Base-by-base conservation (phyloP, 495 filamentous ascomycete species). In the Jackrogersella multiformis region DNA sequence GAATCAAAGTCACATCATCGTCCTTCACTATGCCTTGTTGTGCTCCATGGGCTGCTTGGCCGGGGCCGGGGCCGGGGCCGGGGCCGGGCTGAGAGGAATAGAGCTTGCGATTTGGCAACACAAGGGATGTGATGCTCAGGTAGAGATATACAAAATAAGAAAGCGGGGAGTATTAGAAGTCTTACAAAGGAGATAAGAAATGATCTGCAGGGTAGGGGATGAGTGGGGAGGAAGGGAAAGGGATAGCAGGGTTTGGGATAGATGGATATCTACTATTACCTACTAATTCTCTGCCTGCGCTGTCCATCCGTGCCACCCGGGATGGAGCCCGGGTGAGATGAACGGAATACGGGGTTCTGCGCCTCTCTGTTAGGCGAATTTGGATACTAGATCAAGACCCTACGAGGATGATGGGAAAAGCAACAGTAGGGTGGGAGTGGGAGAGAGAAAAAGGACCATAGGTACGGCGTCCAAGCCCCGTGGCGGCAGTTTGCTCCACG, bases 291-390 rank as follows among this genome's bases (percentile, higher is more conserved):
- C 42, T 26, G 46, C 49, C 28, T 23, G 36, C 30, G 45, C 6
- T 49, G 16, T 12, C 24, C 18, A 36, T 21, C 30, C 28, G 55
- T 46, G 30, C 13, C 39, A 60, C 32, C 48, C 46, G 46, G 26
- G 21, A 15, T 36, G 41, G 7, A 21, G 18, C 18, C 53, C 48
- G 55, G 42, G 44, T 34, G 32, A 34, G 30, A 36, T 45, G 34
- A 18, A 42, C 5, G 49, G 28, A 46, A 53, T 61, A 53, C 35
- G 48, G 55, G 54, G 49, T 52, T 26, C 60, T 69, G 55, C 66
- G 66, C 66, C 66, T 64, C 48, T 6, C 20, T 34, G 38, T 39
- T 44, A 34, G 55, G 60, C 55, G 44, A 9, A 69, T 34, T 68
- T 4, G 26, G n/a, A n/a, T n/a, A n/a, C n/a, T n/a, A n/a, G n/a